A percentile compares a stretch with the other conserved stretches of the same genome.
Evolutionary conservation across 1,139 yeast species (phyloP).

Genomic region (Candida buenavistaensis): DNA sequence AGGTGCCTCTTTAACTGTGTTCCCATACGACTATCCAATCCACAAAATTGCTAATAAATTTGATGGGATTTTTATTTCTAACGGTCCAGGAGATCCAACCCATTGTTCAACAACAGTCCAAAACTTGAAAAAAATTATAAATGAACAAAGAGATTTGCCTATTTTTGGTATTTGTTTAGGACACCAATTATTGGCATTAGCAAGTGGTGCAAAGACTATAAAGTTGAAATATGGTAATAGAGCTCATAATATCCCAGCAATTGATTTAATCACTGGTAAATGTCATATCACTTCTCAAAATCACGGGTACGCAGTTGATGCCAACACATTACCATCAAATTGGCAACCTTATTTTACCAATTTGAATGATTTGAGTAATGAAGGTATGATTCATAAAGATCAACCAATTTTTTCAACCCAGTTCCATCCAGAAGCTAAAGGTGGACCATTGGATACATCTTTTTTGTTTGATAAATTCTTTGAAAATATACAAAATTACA

Average conservation of each 20-base stretch:
- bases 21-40: slow-evolving; percentile 93
- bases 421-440: slow-evolving; percentile 99
- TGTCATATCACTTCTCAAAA: slow-evolving; percentile 98
- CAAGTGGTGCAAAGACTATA: slow-evolving; percentile 89
- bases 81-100: slow-evolving; percentile 99
- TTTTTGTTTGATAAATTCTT: slow-evolving; percentile 90
- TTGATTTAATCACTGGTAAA: slow-evolving; percentile 84
- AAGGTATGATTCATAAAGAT: slow-evolving; percentile 88
- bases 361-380: slow-evolving; percentile 92
- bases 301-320: slow-evolving; percentile 97
- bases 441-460: slow-evolving; percentile 94
- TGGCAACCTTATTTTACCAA: slow-evolving; percentile 88
- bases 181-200: slow-evolving; percentile 92
- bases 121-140: slow-evolving; percentile 73
- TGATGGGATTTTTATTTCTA: slow-evolving; percentile 92
- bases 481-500: slow-evolving; percentile 63
- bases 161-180: slow-evolving; percentile 97
- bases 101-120: slow-evolving; percentile 82
- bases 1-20: slow-evolving; percentile 94
- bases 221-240: slow-evolving; percentile 97
- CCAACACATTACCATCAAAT: slow-evolving; percentile 67
- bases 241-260: slow-evolving; percentile 96
- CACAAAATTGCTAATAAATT: slow-evolving; percentile 88
- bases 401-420: slow-evolving; percentile 94
- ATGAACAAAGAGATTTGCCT: slow-evolving; percentile 64